Evolutionary conservation across 306 rosid genomes (phyloP).

Genomic region (Lotus japonicus): DNA sequence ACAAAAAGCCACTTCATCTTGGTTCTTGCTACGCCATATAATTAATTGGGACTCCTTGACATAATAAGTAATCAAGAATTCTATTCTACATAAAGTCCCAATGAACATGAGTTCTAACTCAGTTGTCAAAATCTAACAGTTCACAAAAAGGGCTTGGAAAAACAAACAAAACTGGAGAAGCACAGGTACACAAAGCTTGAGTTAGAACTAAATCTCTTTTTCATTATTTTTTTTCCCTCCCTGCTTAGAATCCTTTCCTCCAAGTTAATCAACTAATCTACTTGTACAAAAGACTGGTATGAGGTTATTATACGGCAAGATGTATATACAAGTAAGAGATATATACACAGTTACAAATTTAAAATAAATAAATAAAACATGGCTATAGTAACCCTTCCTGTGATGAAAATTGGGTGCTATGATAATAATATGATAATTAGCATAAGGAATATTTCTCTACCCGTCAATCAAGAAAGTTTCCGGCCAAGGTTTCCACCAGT

Average conservation of each 20-base stretch:
- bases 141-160: too few species aligned
- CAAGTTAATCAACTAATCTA: conserved; percentile 31
- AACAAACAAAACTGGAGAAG: neutral
- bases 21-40: neutral
- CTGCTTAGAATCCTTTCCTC: neutral
- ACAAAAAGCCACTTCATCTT: too few species aligned
- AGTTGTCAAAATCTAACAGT: too few species aligned
- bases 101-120: too few species aligned
- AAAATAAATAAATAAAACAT: neutral
- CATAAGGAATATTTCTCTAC: conserved; percentile 22
- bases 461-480: conserved; percentile 48
- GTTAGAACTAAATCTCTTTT: conserved; percentile 15
- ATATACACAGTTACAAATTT: conserved; percentile 47
- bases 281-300: conserved; percentile 37
- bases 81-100: too few species aligned
- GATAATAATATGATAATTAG: conserved; percentile 16
- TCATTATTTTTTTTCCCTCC: neutral
- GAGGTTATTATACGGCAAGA: conserved; percentile 46
- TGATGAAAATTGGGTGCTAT: conserved; percentile 14
- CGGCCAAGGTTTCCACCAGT: conserved; percentile 21
- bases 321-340: conserved; percentile 50
- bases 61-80: neutral
- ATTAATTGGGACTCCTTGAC: neutral
- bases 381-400: conserved; percentile 11
- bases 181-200: neutral